Percentiles rank a stretch among this genome's conserved stretches.
Evolutionary conservation across 2,329 filamentous ascomycete genomes (phyloP).

Genomic region (Chrysoporthe austroafricana): DNA sequence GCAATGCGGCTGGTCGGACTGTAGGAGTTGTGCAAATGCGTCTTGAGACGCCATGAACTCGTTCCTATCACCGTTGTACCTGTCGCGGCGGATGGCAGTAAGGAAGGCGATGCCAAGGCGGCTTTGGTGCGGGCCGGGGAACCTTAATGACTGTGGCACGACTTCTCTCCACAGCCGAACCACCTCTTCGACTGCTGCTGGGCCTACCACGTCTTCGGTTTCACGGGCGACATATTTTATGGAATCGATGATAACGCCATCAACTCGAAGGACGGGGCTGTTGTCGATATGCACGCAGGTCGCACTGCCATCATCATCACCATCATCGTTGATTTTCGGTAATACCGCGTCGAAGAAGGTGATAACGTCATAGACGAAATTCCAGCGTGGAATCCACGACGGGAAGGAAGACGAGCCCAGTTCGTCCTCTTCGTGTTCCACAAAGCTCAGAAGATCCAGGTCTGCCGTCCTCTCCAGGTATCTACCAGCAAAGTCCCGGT

Average conservation of each 20-base stretch:
- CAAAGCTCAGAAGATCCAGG: constrained; percentile 14
- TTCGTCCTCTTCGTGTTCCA: constrained; percentile 38
- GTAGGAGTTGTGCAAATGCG: not conserved
- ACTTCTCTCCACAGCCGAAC: constrained; percentile 6
- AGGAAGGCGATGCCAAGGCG: not conserved
- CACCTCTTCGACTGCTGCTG: not conserved
- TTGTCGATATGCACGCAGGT: too few relatives aligned
- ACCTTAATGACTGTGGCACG: not conserved
- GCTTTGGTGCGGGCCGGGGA: not conserved
- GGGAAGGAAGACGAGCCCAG: constrained; percentile 40
- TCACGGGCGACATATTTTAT: constrained; percentile 1
- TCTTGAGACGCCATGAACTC: not conserved
- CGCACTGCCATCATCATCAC: not conserved
- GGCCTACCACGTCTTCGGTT: not conserved
- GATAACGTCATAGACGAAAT: not conserved
- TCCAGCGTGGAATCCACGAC: constrained; percentile 21
- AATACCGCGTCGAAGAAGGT: not conserved
- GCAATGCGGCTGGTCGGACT: constrained; percentile 6
- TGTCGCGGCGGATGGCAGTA: not conserved
- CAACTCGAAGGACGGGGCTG: not conserved
- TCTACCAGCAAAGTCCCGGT: constrained; percentile 13
- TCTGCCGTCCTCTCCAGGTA: constrained; percentile 7
- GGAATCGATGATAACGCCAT: constrained; percentile 1
- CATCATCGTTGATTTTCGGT: too few relatives aligned
- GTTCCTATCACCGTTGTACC: not conserved